Evolutionary conservation across 768 basidiomycete species (phyloP).

Genomic region (Rhizopogon roseolus): DNA sequence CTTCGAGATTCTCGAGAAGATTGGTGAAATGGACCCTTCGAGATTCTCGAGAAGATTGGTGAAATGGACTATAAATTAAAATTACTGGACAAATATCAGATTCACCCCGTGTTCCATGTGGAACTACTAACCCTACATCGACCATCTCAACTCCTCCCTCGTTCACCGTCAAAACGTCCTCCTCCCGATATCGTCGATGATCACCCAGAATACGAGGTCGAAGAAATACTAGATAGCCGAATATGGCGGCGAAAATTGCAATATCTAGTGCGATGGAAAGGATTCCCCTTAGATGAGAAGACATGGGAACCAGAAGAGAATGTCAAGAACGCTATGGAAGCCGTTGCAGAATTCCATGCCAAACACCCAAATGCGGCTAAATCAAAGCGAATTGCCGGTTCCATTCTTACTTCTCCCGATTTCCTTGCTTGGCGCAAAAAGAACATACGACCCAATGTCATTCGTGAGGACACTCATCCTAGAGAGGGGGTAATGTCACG

Average conservation of each 20-base stretch:
- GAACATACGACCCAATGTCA: not conserved
- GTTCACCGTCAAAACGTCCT: too few species aligned
- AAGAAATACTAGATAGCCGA: not conserved
- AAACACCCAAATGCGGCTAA: not conserved
- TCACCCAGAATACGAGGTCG: not conserved
- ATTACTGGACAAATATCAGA: not conserved
- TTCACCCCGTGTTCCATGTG: not conserved
- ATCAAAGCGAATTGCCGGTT: not conserved
- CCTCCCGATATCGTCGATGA: too few species aligned
- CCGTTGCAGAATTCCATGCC: too few species aligned
- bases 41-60: too few species aligned
- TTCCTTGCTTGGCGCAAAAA: not conserved
- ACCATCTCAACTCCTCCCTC: not conserved
- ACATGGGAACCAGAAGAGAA: too few species aligned
- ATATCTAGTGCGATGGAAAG: not conserved
- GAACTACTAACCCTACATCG: not conserved
- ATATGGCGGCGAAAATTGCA: not conserved
- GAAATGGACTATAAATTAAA: too few species aligned
- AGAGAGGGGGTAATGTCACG: not conserved
- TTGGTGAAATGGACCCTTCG: constrained; percentile 7
- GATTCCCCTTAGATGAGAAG: not conserved
- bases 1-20: constrained; percentile 15
- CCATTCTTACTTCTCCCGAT: not conserved
- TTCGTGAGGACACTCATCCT: not conserved
- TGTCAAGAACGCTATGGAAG: too few species aligned